These are phyloP conservation scores for Venturia asperata DNA, from an alignment of 2,329 filamentous ascomycete genomes.

Conservation along the genomic window DNA sequence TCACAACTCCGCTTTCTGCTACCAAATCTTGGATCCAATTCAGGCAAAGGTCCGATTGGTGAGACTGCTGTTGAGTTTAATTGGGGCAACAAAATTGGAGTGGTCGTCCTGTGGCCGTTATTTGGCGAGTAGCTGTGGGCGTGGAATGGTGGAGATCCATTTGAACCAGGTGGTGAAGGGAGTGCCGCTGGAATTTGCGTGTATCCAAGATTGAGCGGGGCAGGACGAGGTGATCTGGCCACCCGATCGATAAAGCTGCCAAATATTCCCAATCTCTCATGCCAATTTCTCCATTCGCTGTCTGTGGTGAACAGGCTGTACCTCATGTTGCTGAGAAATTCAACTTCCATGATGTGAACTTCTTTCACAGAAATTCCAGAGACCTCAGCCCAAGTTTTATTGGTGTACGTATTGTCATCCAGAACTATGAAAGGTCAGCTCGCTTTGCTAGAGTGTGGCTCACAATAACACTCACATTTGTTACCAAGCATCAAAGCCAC, in stretches of 20 bases:
- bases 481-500: slow-evolving; percentile 97
- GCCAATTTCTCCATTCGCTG: slow-evolving; percentile 81
- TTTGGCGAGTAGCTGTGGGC: slow-evolving; percentile 35
- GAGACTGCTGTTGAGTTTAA: slow-evolving; percentile 39
- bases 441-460: slow-evolving; percentile 29
- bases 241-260: slow-evolving; percentile 74
- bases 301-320: slow-evolving; percentile 86
- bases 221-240: slow-evolving; percentile 30
- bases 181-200: slow-evolving; percentile 39
- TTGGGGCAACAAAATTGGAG: slow-evolving; percentile 34
- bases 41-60: slow-evolving; percentile 38
- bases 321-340: slow-evolving; percentile 96
- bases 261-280: slow-evolving; percentile 73
- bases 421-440: slow-evolving; percentile 51
- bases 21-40: slow-evolving; percentile 31
- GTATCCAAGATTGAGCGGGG: slow-evolving; percentile 29
- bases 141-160: slow-evolving; percentile 44
- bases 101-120: slow-evolving; percentile 28
- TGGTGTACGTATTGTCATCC: slow-evolving; percentile 98
- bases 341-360: slow-evolving; percentile 99
- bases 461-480: slow-evolving; percentile 56
- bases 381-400: slow-evolving; percentile 98
- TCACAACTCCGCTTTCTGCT: slow-evolving; percentile 55
- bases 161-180: slow-evolving; percentile 46
- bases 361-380: slow-evolving; percentile 89